Evolutionary conservation across 768 basidiomycete genomes (phyloP), one percentile per base, ranked within the genome.

Genomic region (Phlebiopsis gigantea): DNA sequence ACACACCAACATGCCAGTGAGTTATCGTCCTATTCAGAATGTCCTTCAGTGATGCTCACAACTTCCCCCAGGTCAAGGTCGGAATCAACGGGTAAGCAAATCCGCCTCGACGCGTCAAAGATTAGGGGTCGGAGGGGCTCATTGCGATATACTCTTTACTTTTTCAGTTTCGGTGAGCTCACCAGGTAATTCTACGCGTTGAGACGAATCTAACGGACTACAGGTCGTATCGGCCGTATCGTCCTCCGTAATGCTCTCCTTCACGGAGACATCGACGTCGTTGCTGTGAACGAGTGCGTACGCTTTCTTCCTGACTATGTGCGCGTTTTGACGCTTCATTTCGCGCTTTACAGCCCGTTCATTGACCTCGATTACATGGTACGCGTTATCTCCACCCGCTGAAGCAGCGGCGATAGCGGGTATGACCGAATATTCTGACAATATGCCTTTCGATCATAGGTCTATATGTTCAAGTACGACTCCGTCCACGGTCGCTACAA

Each of bases 381-480:
- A 53, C 30, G 81, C 30, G 47, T 48, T 55, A 49, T 41, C 39
- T 44, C 53, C 52, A 12, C 44, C 9, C 41, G 15, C 47, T 24
- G 10, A 10, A 17, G 14, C 25, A 14, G 19, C 24, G 50, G 43
- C 31, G 45, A 24, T 39, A 34, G 30, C 29, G 8, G 4, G 24
- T 14, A 24, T n/a, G n/a, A n/a, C n/a, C n/a, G n/a, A n/a, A n/a
- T n/a, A 31, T 53, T 29, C 53, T 58, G 12, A 39, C 55, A 15
- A 34, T n/a, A n/a, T n/a, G n/a, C 45, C 48, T 54, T 21, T 57
- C 44, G 24, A 12, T 34, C 39, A 15, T 41, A 92, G 90, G 88
- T 94, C 71, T 97, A 97, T 83, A 93, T 97, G 93, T 95, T 97
- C 89, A 96, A 93, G 80, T 95, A 84, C 70, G 93, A 95, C 72